Conservation (phyloP, 2,329 filamentous ascomycete genomes). For the Ceratocystis variospora region DNA sequence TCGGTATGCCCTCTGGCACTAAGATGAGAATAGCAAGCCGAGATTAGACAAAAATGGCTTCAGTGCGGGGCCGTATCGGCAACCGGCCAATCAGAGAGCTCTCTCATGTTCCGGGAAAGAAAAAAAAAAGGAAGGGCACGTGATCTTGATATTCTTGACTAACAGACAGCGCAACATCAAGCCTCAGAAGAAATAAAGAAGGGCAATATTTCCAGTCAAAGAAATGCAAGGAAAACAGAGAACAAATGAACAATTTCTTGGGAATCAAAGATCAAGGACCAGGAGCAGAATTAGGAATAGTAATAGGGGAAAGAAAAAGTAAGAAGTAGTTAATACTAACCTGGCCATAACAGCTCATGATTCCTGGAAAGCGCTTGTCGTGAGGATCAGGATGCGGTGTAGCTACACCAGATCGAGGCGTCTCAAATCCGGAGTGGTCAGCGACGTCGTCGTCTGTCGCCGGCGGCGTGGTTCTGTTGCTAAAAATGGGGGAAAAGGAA, state of each 20-base stretch:
- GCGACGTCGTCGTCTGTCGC: slow-evolving; percentile 53
- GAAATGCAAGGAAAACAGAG: no score
- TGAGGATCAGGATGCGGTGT: slow-evolving; percentile 87
- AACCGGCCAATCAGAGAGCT: slow-evolving; percentile 29
- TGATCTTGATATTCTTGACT: no score
- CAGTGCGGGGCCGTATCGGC: slow-evolving; percentile 21
- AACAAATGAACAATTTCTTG: no score
- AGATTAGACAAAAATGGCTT: not conserved
- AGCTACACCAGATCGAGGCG: slow-evolving; percentile 77
- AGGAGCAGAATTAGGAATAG: no score
- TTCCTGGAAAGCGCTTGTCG: slow-evolving; percentile 89
- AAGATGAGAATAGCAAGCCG: slow-evolving; percentile 3
- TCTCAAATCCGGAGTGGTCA: slow-evolving; percentile 71
- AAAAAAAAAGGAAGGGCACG: not conserved
- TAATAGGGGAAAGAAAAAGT: slow-evolving; percentile 24
- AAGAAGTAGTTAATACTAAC: slow-evolving; percentile 72
- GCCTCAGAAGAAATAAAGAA: no score
- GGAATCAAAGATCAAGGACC: no score
- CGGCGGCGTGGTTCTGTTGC: slow-evolving; percentile 37
- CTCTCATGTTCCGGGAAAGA: slow-evolving; percentile 20
- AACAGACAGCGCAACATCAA: no score
- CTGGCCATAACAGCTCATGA: slow-evolving; percentile 98
- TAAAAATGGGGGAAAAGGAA: slow-evolving; percentile 22
- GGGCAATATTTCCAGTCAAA: not conserved
- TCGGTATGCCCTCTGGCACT: slow-evolving; percentile 6